phyloP scores from a whole-genome alignment of 164 flowering plant genomes.

The Vitis riparia region DNA sequence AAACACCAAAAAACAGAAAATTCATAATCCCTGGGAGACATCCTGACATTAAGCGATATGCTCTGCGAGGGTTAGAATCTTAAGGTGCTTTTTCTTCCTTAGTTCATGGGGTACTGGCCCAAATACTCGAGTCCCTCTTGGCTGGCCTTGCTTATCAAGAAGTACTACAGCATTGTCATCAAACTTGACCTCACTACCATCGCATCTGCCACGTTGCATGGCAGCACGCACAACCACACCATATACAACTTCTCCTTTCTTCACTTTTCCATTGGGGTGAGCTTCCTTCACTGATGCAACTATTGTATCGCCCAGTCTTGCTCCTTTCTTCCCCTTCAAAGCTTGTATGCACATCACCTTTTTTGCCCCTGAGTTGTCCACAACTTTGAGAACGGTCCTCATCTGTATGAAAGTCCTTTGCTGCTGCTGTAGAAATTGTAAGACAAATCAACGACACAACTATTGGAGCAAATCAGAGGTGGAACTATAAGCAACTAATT shows the following conservation, averaged over 20 bases:
- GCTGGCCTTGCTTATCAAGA: slow-evolving; percentile 69
- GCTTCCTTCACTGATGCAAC: slow-evolving; percentile 91
- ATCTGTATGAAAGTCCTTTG: slow-evolving; percentile 83
- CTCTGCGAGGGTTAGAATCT: slow-evolving; percentile 76
- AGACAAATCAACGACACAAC: not conserved
- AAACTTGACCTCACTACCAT: slow-evolving; percentile 82
- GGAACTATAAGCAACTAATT: not conserved
- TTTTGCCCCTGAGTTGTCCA: slow-evolving; percentile 90
- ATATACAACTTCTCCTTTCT: slow-evolving; percentile 79
- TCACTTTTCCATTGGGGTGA: slow-evolving; percentile 80
- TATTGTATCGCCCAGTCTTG: slow-evolving; percentile 86
- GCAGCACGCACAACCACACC: slow-evolving; percentile 96
- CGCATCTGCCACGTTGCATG: slow-evolving; percentile 76
- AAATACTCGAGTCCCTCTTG: slow-evolving; percentile 61
- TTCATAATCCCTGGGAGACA: not conserved
- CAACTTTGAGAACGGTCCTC: slow-evolving; percentile 90
- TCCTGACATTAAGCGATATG: slow-evolving; percentile 52
- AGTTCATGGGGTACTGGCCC: slow-evolving; percentile 77
- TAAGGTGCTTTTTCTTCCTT: slow-evolving; percentile 75
- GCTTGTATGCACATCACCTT: slow-evolving; percentile 85
- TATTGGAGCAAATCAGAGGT: not conserved
- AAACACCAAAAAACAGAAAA: not conserved
- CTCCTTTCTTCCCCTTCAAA: slow-evolving; percentile 75
- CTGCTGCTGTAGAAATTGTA: slow-evolving; percentile 40
- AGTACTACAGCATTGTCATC: slow-evolving; percentile 78